Evolutionary conservation across 192 early-diverging fungal species (phyloP), one percentile per base, ranked within the genome.

Genomic region (Backusella morwellensis): DNA sequence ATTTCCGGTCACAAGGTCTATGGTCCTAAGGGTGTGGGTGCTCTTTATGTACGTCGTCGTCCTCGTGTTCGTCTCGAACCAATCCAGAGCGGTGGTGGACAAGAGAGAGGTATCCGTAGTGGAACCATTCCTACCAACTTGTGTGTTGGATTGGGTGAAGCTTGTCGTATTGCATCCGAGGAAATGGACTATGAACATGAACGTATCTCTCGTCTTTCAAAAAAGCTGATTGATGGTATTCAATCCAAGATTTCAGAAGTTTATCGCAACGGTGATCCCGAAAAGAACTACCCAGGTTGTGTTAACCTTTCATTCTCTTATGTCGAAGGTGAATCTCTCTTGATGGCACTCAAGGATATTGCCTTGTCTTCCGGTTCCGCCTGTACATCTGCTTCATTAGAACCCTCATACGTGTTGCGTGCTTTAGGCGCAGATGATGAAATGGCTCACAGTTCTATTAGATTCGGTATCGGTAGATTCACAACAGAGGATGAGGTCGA

Each of bases 291-390:
- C 78, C 93, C 95, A 34, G 92, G 88, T 84, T 99, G 97, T 81
- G 95, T 99, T 70, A 99, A 99, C 78, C 87, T 99, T 52, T 97
- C 95, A 15, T 99, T 99, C 77, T 92, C 96, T 4, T 99, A 96
- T 83, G 93, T 99, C 19, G 97, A 99, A 85, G 97, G 97, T 59
- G 97, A 99, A 84, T 97, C 96, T 9, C 87, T 99, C 40, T 85
- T 99, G 68, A 99, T 99, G 97, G 97, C 97, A 0, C 88, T 99
- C 7, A 99, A 99, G 81, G 97, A 99, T 69, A 93, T 99, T 74
- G 97, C 97, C 2, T 87, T 99, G 44, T 96, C 95, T 5, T 97
- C 96, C 23, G 97, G 97, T 12, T 93, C 91, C 4, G 97, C 97
- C 3, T 99, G 97, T 87, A 99, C 97, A 7, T 95, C 94, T 63